These are phyloP conservation scores for Aspergillus mulundensis DNA, from an alignment of 495 filamentous ascomycete species.

Conservation along the genomic window DNA sequence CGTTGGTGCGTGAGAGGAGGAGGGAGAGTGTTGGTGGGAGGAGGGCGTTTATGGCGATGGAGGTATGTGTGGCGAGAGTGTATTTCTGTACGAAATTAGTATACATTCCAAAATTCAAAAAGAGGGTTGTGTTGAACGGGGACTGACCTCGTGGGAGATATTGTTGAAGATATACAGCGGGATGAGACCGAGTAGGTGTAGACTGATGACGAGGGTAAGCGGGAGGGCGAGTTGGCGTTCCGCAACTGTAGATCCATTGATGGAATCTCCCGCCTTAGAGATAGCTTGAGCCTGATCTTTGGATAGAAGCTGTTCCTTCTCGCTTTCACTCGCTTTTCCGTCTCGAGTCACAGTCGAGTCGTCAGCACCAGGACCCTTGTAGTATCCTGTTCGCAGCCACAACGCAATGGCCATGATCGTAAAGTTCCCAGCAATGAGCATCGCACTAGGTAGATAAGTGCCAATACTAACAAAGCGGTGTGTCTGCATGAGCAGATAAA, in stretches of 20 bases:
- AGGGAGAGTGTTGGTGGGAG: slow-evolving; percentile 54
- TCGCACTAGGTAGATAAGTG: slow-evolving; percentile 93
- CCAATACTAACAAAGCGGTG: slow-evolving; percentile 96
- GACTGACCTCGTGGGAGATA: slow-evolving; percentile 58
- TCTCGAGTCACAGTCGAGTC: slow-evolving; percentile 1
- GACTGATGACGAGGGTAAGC: slow-evolving; percentile 61
- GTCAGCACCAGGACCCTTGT: slow-evolving; percentile 22
- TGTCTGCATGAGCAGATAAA: slow-evolving; percentile 87
- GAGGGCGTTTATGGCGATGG: slow-evolving; percentile 53
- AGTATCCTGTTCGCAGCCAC: slow-evolving; percentile 78
- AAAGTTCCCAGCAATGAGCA: slow-evolving; percentile 91
- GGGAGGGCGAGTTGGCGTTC: slow-evolving; percentile 81
- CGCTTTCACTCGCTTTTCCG: slow-evolving; percentile 24
- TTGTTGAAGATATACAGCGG: slow-evolving; percentile 89
- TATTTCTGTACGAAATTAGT: slow-evolving; percentile 48
- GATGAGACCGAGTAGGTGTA: slow-evolving; percentile 74
- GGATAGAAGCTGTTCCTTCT: slow-evolving; percentile 17
- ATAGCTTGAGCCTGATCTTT: slow-evolving; percentile 10
- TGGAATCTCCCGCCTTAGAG: slow-evolving; percentile 12
- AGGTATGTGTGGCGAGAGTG: slow-evolving; percentile 42
- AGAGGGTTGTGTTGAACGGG: too few relatives aligned
- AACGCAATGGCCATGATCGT: slow-evolving; percentile 90
- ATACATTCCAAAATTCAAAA: too few relatives aligned
- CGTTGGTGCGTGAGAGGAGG: slow-evolving; percentile 46
- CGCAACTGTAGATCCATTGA: slow-evolving; percentile 29